A percentile compares a stretch with the other conserved stretches of the same genome.
Evolutionary conservation across 2,329 filamentous ascomycete species (phyloP).

Genomic region (Cladosporium colombiae): DNA sequence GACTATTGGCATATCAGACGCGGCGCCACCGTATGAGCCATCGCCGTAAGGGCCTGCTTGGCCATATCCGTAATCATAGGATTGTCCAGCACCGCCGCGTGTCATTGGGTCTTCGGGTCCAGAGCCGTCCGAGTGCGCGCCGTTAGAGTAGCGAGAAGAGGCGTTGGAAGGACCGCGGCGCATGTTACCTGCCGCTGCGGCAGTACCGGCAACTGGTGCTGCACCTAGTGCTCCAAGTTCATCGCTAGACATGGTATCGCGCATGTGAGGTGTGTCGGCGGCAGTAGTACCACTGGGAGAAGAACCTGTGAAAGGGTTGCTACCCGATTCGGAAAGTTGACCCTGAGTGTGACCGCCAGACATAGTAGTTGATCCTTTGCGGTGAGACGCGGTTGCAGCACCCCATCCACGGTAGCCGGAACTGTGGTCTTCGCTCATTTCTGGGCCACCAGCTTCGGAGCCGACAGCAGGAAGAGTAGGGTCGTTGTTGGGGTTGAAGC

Average conservation of each 20-base stretch:
- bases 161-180: slow-evolving; percentile 91
- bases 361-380: slow-evolving; percentile 86
- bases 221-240: slow-evolving; percentile 78
- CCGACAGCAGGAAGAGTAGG: slow-evolving; percentile 69
- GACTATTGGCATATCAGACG: slow-evolving; percentile 73
- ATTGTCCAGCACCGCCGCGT: slow-evolving; percentile 30
- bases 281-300: slow-evolving; percentile 55
- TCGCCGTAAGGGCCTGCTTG: slow-evolving; percentile 57
- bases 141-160: slow-evolving; percentile 90
- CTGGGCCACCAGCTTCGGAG: slow-evolving; percentile 52
- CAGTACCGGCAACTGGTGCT: slow-evolving; percentile 58
- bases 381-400: slow-evolving; percentile 64
- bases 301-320: slow-evolving; percentile 54
- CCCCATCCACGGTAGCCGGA: slow-evolving; percentile 95
- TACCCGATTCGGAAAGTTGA: slow-evolving; percentile 67
- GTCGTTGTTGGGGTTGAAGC: slow-evolving; percentile 96
- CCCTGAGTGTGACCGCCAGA: slow-evolving; percentile 64
- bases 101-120: slow-evolving; percentile 23
- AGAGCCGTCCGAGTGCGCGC: slow-evolving; percentile 64
- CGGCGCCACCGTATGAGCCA: slow-evolving; percentile 54
- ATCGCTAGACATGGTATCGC: slow-evolving; percentile 67
- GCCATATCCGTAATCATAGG: slow-evolving; percentile 39
- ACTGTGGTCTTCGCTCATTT: slow-evolving; percentile 75
- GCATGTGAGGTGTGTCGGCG: slow-evolving; percentile 60
- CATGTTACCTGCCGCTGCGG: slow-evolving; percentile 62